Conservation (phyloP, 441 rosid genomes). For the Cnidoscolus chayamansa region DNA sequence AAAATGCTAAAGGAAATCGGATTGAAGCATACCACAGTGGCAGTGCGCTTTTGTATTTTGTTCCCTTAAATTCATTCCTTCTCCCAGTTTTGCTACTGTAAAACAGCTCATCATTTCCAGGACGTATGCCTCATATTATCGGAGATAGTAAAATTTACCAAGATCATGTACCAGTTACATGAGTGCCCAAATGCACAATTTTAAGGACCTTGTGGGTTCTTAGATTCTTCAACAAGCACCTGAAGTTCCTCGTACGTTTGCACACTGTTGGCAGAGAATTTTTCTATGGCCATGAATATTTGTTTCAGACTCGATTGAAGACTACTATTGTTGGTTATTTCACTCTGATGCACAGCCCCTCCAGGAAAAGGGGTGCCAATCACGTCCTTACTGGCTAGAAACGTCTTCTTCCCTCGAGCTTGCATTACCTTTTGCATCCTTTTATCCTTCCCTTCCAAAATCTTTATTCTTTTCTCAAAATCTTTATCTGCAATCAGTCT, state of each 20-base stretch:
- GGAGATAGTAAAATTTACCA: background rate
- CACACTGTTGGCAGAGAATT: constrained; percentile 50
- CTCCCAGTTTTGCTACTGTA: background rate
- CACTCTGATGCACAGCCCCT: constrained; percentile 44
- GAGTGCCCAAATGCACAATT: background rate
- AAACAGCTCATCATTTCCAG: background rate
- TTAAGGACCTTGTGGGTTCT: background rate
- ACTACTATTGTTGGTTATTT: constrained; percentile 49
- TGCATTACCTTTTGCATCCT: constrained; percentile 68
- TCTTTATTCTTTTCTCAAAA: constrained; percentile 49
- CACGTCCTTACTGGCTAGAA: constrained; percentile 34
- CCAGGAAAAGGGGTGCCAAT: constrained; percentile 25
- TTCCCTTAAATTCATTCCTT: background rate
- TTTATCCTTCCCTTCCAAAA: constrained; percentile 64
- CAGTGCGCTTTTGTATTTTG: background rate
- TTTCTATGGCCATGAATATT: constrained; percentile 75
- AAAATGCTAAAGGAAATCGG: background rate
- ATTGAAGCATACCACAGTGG: background rate
- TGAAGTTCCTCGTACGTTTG: constrained; percentile 67
- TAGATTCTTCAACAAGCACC: constrained; percentile 25
- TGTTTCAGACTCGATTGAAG: constrained; percentile 55
- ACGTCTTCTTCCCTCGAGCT: constrained; percentile 55
- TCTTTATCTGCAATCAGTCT: constrained; percentile 50
- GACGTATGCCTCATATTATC: background rate
- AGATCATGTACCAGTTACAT: background rate